These are phyloP conservation scores for Fomitiporia mediterranea DNA, from an alignment of 1,284 basidiomycete genomes.

Conservation along the genomic window DNA sequence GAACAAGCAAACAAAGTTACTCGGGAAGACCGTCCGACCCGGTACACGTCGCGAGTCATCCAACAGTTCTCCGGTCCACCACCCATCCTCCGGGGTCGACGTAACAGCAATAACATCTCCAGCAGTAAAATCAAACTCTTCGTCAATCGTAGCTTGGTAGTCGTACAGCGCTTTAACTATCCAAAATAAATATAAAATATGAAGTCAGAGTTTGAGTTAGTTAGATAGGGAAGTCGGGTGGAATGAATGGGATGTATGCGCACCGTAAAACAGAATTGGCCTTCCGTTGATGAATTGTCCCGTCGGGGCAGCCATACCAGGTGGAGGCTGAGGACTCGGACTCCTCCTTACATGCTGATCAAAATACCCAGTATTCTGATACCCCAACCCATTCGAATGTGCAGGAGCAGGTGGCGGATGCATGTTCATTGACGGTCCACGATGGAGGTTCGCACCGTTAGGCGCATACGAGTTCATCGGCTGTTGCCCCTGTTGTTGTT, in stretches of 20 bases:
- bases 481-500: too few relatives aligned
- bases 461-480: constrained; percentile 29
- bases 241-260: constrained; percentile 23
- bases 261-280: constrained; percentile 81
- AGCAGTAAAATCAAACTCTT: constrained; percentile 89
- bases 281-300: constrained; percentile 72
- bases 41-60: constrained; percentile 78
- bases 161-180: constrained; percentile 91
- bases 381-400: constrained; percentile 20
- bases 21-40: constrained; percentile 86
- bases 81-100: constrained; percentile 87
- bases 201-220: background rate
- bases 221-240: background rate
- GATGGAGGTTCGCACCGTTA: constrained; percentile 20
- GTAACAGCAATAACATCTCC: constrained; percentile 93
- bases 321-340: constrained; percentile 12
- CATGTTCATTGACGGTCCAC: constrained; percentile 10
- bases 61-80: constrained; percentile 87
- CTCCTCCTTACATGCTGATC: constrained; percentile 12
- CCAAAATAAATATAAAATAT: background rate
- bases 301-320: constrained; percentile 43
- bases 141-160: constrained; percentile 80
- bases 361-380: constrained; percentile 15
- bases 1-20: constrained; percentile 83
- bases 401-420: constrained; percentile 1